phyloP scores from a whole-genome alignment of 2,329 filamentous ascomycete genomes.

The Penicillium sp. region DNA sequence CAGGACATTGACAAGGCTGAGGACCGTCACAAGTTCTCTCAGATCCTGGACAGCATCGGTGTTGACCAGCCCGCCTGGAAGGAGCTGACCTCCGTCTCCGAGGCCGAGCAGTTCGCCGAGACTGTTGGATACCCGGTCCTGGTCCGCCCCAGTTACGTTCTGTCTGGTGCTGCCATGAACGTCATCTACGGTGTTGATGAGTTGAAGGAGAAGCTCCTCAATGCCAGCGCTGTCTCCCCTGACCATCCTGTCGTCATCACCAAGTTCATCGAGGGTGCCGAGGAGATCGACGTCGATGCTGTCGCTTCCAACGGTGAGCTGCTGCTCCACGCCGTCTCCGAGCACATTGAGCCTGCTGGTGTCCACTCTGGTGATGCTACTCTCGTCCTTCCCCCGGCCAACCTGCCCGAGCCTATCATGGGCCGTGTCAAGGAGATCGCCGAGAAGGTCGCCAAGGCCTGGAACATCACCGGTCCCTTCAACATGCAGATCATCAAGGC shows the following conservation, averaged over 20 bases:
- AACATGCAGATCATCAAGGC: slow-evolving; percentile 99
- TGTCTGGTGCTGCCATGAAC: slow-evolving; percentile 97
- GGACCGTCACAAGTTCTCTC: slow-evolving; percentile 96
- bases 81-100: slow-evolving; percentile 85
- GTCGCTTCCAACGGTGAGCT: slow-evolving; percentile 85
- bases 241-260: slow-evolving; percentile 98
- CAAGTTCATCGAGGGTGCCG: slow-evolving; percentile 94
- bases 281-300: slow-evolving; percentile 95
- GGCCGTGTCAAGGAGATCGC: slow-evolving; percentile 92
- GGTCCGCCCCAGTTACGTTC: slow-evolving; percentile 90
- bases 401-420: slow-evolving; percentile 74
- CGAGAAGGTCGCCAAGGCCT: slow-evolving; percentile 91
- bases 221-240: slow-evolving; percentile 84
- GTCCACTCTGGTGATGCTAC: slow-evolving; percentile 98
- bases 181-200: slow-evolving; percentile 87
- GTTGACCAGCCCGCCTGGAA: slow-evolving; percentile 98
- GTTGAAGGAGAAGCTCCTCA: slow-evolving; percentile 90
- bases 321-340: slow-evolving; percentile 85
- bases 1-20: slow-evolving; percentile 96
- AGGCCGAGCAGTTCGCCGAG: slow-evolving; percentile 82
- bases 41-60: slow-evolving; percentile 93
- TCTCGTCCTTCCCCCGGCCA: slow-evolving; percentile 81
- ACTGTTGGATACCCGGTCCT: slow-evolving; percentile 90
- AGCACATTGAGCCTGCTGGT: slow-evolving; percentile 95
- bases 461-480: slow-evolving; percentile 96